A percentile compares a stretch with the other conserved stretches of the same genome.
phyloP scores from a whole-genome alignment of 441 rosid species.

The Adansonia grandidieri region DNA sequence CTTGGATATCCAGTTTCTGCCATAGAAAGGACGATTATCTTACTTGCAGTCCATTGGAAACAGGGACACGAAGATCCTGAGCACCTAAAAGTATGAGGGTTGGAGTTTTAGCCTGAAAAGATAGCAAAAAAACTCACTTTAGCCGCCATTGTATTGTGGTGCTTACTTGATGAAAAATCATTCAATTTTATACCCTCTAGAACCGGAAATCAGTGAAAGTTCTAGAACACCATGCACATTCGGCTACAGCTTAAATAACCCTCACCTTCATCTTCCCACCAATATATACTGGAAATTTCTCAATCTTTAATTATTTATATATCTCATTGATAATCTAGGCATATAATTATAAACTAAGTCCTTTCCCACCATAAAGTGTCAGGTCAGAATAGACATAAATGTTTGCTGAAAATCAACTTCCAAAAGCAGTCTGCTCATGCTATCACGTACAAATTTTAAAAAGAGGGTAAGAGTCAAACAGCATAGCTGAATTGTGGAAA shows the following conservation, averaged over 20 bases:
- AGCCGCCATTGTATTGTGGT: background rate
- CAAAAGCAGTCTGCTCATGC: background rate
- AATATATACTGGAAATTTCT: background rate
- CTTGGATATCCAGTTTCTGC: no score
- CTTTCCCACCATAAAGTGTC: background rate
- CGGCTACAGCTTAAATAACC: background rate
- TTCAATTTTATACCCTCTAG: background rate
- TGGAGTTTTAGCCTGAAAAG: constrained; percentile 74
- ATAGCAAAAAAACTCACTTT: constrained; percentile 13
- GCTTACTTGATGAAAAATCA: background rate
- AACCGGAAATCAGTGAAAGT: background rate
- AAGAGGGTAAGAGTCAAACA: constrained; percentile 19
- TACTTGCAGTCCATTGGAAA: constrained; percentile 81
- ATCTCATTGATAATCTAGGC: background rate
- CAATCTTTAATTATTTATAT: background rate
- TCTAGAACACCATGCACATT: constrained; percentile 1
- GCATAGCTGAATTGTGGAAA: constrained; percentile 79
- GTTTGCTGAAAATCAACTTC: background rate
- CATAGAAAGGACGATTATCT: no score
- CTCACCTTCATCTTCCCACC: background rate
- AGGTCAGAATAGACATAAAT: constrained; percentile 1
- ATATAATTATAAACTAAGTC: background rate
- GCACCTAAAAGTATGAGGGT: constrained; percentile 78
- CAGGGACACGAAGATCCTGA: constrained; percentile 86
- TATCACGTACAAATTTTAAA: background rate